Percentiles rank a stretch among this genome's conserved stretches.
Evolutionary conservation across 306 rosid genomes (phyloP).

Genomic region (Malus orientalis): DNA sequence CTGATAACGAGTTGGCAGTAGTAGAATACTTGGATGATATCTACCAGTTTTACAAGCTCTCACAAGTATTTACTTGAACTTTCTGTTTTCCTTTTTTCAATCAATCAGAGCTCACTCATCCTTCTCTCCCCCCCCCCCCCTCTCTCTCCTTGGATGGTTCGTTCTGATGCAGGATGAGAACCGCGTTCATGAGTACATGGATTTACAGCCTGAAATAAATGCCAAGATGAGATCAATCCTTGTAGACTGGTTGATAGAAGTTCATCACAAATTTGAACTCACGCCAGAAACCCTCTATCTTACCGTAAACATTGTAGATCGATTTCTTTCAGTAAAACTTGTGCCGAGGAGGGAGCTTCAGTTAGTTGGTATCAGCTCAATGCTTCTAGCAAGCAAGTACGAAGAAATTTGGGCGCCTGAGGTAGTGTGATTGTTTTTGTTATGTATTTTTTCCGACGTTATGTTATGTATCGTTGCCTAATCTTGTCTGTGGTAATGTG

Average conservation of each 20-base stretch:
- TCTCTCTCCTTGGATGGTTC: neutral
- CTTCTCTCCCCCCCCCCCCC: neutral
- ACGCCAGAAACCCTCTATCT: slow-evolving; percentile 76
- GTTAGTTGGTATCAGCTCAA: slow-evolving; percentile 77
- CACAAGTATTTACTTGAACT: slow-evolving; percentile 41
- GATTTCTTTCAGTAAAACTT: slow-evolving; percentile 54
- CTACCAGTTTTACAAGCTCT: slow-evolving; percentile 48
- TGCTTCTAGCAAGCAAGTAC: slow-evolving; percentile 82
- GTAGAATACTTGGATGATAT: slow-evolving; percentile 74
- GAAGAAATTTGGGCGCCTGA: slow-evolving; percentile 97
- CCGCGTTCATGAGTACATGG: slow-evolving; percentile 52
- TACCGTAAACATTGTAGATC: slow-evolving; percentile 58
- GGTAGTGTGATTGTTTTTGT: slow-evolving; percentile 25
- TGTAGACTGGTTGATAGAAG: slow-evolving; percentile 85
- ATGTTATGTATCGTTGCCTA: neutral
- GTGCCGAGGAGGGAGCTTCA: slow-evolving; percentile 76
- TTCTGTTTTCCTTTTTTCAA: neutral
- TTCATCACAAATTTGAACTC: slow-evolving; percentile 74
- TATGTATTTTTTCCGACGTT: neutral
- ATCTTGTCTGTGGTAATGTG: neutral
- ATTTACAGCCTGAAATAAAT: slow-evolving; percentile 60
- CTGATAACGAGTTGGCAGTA: slow-evolving; percentile 63
- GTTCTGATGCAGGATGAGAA: slow-evolving; percentile 38
- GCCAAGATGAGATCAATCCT: slow-evolving; percentile 84
- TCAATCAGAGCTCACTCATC: no score